These are phyloP conservation scores for Talaromyces sp. DNA, from an alignment of 2,329 filamentous ascomycete species.

Conservation along the genomic window DNA sequence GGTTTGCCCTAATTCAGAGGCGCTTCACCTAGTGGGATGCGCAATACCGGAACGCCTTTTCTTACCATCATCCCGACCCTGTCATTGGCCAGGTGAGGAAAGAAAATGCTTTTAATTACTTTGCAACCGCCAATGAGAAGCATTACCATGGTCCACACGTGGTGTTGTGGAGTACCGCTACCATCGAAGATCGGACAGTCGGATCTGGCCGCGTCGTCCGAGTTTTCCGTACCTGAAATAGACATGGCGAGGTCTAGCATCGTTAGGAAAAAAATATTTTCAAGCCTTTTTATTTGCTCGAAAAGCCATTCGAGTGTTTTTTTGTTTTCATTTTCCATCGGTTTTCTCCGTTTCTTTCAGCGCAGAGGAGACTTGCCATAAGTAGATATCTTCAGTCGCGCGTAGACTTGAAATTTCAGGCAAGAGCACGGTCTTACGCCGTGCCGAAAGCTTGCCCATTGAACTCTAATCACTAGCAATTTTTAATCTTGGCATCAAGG, in stretches of 20 bases:
- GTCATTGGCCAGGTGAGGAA: background rate
- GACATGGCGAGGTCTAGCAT: too few relatives aligned
- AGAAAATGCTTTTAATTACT: background rate
- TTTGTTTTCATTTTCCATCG: background rate
- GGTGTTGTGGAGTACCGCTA: background rate
- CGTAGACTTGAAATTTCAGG: background rate
- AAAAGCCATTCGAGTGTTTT: background rate
- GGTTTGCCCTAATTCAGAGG: background rate
- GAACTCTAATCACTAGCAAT: background rate
- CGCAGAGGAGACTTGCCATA: background rate
- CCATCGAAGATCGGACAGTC: background rate
- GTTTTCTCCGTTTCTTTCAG: background rate
- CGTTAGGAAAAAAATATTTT: too few relatives aligned
- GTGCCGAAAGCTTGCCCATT: background rate
- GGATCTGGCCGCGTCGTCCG: too few relatives aligned
- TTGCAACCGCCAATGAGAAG: background rate
- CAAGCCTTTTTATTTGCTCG: background rate
- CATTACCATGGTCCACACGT: background rate
- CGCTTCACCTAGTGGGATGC: background rate
- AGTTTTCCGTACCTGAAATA: too few relatives aligned
- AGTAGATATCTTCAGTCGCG: background rate
- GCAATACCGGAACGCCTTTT: background rate
- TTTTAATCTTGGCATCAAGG: background rate
- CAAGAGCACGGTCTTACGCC: background rate
- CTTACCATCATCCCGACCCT: background rate